Percentiles rank a stretch among this genome's conserved stretches.
Conservation (phyloP, 2,329 filamentous ascomycete species). For the Neofusicoccum laricinum region DNA sequence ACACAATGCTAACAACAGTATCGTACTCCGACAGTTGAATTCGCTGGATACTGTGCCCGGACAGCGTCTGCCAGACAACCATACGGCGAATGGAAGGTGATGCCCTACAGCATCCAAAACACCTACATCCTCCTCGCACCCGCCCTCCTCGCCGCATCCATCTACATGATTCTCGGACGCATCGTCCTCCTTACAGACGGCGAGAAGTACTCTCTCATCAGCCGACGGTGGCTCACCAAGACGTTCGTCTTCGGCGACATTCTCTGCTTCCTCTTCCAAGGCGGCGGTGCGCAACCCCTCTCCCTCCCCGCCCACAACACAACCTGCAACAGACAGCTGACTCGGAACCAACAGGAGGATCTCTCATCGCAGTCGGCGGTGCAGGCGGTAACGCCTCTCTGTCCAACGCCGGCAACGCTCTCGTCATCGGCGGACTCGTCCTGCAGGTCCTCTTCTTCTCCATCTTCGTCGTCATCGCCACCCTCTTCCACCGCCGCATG, state of each 20-base stretch:
- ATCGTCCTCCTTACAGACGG: constrained; percentile 35
- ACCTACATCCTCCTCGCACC: constrained; percentile 46
- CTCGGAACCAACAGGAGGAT: too few species aligned
- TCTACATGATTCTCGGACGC: constrained; percentile 45
- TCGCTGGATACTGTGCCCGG: constrained; percentile 50
- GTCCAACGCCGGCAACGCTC: constrained; percentile 30
- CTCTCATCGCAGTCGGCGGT: too few species aligned
- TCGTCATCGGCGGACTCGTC: constrained; percentile 50
- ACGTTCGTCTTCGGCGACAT: constrained; percentile 44
- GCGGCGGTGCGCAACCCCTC: not conserved
- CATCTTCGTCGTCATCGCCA: constrained; percentile 39
- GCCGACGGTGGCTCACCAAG: constrained; percentile 36
- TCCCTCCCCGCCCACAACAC: too few species aligned
- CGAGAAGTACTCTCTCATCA: constrained; percentile 34
- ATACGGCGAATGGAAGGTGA: constrained; percentile 25
- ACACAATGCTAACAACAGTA: not conserved
- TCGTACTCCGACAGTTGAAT: constrained; percentile 40
- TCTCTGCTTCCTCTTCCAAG: constrained; percentile 42
- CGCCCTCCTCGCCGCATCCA: constrained; percentile 45
- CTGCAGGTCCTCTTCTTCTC: constrained; percentile 53
- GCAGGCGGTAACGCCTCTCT: not conserved
- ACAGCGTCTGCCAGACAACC: constrained; percentile 27
- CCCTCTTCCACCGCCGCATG: constrained; percentile 27
- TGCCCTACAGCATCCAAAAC: constrained; percentile 43
- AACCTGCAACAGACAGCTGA: too few species aligned